Evolutionary conservation across 1,284 basidiomycete species (phyloP), one percentile per base, ranked within the genome.

Genomic region (Cystobasidiaceae sp.): DNA sequence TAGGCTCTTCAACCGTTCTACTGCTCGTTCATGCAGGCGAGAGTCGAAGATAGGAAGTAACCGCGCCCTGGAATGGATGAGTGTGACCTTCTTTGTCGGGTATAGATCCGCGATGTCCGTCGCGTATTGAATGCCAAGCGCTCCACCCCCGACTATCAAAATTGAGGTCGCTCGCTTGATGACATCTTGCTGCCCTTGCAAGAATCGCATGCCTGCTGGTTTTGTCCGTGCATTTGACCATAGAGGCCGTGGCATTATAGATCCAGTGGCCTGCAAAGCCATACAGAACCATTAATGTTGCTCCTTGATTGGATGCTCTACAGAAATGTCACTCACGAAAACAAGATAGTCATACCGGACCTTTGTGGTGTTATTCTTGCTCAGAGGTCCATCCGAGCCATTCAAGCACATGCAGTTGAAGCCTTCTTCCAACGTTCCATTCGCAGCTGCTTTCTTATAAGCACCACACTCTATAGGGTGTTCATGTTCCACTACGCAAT

Each of bases 31-130:
- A 52, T 86, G 84, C 77, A 88, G 80, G 34, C 72, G 77, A 23
- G 78, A 73, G 59, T 85, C 80, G 71, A 86, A 88, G 15, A 79
- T 75, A 0, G 85, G 84, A 21, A 88, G 77, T 5, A 88, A 78
- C 23, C 79, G 80, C 17, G 77, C 68, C 3, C 87, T 80, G 0
- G 85, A 86, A 73, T 88, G 86, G 0, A 88, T 77, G n/a, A 88
- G 78, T 0, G 85, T 86, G 1, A 88, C 82, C 2, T 76, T 73
- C 72, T 74, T 73, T 51, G 52, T 55, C 4, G 43, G 41, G 15
- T 66, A 60, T 17, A 30, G 21, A 44, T 58, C 39, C 30, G 48
- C 66, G 45, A 88, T 84, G 73, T 89, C 87, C 1, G 84, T 82
- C 0, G 86, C 85, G 70, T 85, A 85, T 74, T 88, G 79, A 49